A percentile compares a stretch with the other conserved stretches of the same genome.
These are phyloP conservation scores for Gillenia trifoliata DNA, from an alignment of 306 rosid genomes.

Conservation along the genomic window DNA sequence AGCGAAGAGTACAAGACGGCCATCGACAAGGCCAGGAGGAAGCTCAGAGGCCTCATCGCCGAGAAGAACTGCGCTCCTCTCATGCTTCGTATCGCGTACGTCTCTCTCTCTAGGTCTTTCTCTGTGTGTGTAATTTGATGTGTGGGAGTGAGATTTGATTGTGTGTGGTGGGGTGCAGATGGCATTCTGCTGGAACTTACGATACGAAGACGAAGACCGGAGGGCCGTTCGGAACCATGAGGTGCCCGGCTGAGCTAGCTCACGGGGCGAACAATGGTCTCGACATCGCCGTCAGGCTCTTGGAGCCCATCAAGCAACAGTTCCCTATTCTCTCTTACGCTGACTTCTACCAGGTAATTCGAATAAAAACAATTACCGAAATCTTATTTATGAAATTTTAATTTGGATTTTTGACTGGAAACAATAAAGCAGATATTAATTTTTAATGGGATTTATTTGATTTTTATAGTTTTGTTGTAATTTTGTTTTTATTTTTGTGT, in stretches of 20 bases:
- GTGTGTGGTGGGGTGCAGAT: conserved; percentile 34
- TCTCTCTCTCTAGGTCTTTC: neutral
- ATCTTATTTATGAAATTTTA: neutral
- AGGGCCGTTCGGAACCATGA: conserved; percentile 94
- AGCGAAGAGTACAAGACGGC: conserved; percentile 72
- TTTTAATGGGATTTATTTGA: neutral
- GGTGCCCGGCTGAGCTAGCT: conserved; percentile 47
- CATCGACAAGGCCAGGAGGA: conserved; percentile 79
- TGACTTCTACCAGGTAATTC: conserved; percentile 77
- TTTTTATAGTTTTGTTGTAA: neutral
- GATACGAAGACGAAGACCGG: conserved; percentile 66
- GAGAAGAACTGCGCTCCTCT: conserved; percentile 91
- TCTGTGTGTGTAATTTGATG: neutral
- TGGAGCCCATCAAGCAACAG: conserved; percentile 86
- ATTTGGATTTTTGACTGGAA: too few relatives aligned
- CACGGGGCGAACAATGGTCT: conserved; percentile 88
- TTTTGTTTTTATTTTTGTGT: neutral
- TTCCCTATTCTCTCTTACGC: conserved; percentile 69
- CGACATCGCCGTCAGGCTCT: conserved; percentile 80
- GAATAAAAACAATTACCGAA: neutral
- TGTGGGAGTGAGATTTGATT: neutral
- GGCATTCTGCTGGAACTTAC: conserved; percentile 98
- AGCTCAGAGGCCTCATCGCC: conserved; percentile 86
- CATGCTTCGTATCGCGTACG: conserved; percentile 87
- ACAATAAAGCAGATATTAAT: too few relatives aligned